These are phyloP conservation scores for Amylostereum chailletii DNA, from an alignment of 1,284 basidiomycete species.

Conservation along the genomic window DNA sequence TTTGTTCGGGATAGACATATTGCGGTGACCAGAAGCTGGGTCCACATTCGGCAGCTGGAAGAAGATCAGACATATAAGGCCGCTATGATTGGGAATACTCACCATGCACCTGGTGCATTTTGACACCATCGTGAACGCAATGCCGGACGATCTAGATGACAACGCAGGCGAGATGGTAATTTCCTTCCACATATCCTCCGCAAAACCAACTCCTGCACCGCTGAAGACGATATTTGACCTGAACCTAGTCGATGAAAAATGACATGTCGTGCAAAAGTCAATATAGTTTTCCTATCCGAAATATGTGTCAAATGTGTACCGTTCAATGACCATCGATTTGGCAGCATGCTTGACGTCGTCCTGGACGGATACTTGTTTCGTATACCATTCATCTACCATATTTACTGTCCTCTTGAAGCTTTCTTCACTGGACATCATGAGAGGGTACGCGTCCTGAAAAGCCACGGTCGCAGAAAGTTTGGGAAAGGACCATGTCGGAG, in stretches of 20 bases:
- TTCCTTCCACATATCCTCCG: slow-evolving; percentile 49
- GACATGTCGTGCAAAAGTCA: not conserved
- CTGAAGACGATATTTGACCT: slow-evolving; percentile 63
- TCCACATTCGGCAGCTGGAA: slow-evolving; percentile 65
- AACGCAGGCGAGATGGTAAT: slow-evolving; percentile 32
- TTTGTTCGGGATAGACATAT: slow-evolving; percentile 67
- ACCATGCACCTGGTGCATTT: slow-evolving; percentile 68
- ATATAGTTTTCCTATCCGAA: not conserved
- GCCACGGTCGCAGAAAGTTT: slow-evolving; percentile 41
- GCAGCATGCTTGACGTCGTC: slow-evolving; percentile 40
- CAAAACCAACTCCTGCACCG: slow-evolving; percentile 41
- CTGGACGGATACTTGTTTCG: slow-evolving; percentile 22
- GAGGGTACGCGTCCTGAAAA: slow-evolving; percentile 68
- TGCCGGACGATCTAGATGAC: slow-evolving; percentile 10
- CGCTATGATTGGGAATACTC: slow-evolving; percentile 19
- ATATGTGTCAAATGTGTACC: slow-evolving; percentile 28
- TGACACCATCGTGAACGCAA: slow-evolving; percentile 48
- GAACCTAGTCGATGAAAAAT: slow-evolving; percentile 36
- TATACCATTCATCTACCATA: slow-evolving; percentile 24
- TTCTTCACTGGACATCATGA: slow-evolving; percentile 59
- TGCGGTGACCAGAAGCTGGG: slow-evolving; percentile 52
- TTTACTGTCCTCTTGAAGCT: slow-evolving; percentile 38
- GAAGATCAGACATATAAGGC: not conserved
- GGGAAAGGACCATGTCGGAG: slow-evolving; percentile 46
- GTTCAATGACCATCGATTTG: slow-evolving; percentile 47